Conservation (phyloP, 495 filamentous ascomycete genomes). For the Bryoglossum gracile region DNA sequence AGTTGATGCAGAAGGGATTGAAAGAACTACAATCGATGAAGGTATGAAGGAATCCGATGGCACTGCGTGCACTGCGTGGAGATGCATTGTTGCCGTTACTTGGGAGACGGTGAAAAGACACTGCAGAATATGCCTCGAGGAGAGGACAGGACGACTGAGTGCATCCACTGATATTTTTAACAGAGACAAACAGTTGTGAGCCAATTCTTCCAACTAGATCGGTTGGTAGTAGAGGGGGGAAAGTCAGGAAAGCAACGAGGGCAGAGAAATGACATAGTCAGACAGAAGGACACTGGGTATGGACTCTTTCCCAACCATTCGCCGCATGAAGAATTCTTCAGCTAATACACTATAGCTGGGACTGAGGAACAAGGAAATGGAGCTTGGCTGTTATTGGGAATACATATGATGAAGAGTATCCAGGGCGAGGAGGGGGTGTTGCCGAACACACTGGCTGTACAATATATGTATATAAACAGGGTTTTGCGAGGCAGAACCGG, state of each 20-base stretch:
- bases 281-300: constrained; percentile 81
- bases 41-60: constrained; percentile 60
- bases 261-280: constrained; percentile 57
- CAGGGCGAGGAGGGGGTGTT: background rate
- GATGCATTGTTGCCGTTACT: no score
- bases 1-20: constrained; percentile 80
- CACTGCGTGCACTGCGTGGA: no score
- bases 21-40: constrained; percentile 86
- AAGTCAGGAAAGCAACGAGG: constrained; percentile 67
- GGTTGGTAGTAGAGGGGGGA: constrained; percentile 88
- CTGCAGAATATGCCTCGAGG: no score
- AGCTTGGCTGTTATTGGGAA: background rate
- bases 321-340: background rate
- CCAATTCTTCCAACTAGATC: constrained; percentile 89
- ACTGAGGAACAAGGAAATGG: constrained; percentile 27
- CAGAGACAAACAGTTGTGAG: constrained; percentile 93
- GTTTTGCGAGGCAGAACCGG: background rate
- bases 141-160: no score
- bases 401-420: background rate
- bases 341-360: constrained; percentile 36
- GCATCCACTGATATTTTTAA: constrained; percentile 15
- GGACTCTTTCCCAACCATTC: constrained; percentile 23
- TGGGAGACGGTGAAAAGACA: no score
- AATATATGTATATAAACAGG: constrained; percentile 10
- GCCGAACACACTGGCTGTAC: constrained; percentile 15